Evolutionary conservation across 345 rosid species (phyloP).

Genomic region (Pugionium cornutum): DNA sequence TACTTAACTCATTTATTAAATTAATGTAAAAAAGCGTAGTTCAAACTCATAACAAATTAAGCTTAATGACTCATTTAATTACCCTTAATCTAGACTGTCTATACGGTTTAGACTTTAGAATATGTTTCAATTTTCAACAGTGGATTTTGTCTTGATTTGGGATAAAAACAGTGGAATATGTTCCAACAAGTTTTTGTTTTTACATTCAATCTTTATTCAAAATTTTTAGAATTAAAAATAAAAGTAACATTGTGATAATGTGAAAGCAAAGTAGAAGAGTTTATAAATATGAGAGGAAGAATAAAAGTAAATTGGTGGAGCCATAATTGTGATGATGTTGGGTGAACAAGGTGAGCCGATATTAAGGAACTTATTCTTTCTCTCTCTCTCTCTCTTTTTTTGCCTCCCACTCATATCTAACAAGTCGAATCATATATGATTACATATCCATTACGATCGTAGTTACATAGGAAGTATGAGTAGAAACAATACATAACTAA

Average conservation of each 20-base stretch:
- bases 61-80: too few relatives aligned
- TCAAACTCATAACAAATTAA: not conserved
- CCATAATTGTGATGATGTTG: slow-evolving; percentile 34
- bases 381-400: slow-evolving; percentile 20
- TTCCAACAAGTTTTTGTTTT: not conserved
- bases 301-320: slow-evolving; percentile 32
- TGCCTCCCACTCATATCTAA: slow-evolving; percentile 42
- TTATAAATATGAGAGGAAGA: slow-evolving; percentile 5
- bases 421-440: slow-evolving; percentile 31
- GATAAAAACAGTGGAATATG: not conserved
- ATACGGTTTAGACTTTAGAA: not conserved
- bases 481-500: not conserved
- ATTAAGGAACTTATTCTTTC: slow-evolving; percentile 38
- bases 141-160: too few relatives aligned
- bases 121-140: too few relatives aligned
- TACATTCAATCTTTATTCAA: too few relatives aligned
- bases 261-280: slow-evolving; percentile 11
- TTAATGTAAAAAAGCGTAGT: not conserved
- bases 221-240: too few relatives aligned
- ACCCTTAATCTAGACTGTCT: not conserved
- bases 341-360: slow-evolving; percentile 40
- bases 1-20: not conserved
- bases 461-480: slow-evolving; percentile 28
- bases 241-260: too few relatives aligned
- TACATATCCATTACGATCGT: slow-evolving; percentile 28